Evolutionary conservation across 73 alveolate genomes (phyloP), one percentile per base, ranked within the genome.

Genomic region (Paramecium primaurelia): DNA sequence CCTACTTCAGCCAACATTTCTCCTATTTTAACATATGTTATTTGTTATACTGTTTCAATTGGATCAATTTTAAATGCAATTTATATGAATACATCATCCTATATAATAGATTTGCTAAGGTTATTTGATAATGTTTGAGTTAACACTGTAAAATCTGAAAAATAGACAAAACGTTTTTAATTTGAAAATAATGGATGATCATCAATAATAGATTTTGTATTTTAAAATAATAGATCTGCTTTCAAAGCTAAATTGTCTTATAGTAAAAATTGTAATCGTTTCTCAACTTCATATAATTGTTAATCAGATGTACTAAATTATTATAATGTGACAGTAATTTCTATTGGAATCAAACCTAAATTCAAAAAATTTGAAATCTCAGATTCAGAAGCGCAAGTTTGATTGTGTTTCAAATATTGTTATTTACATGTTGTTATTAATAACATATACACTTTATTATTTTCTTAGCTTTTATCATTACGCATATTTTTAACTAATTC

Each of bases 1-100:
- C 85, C 85, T 68, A 68, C 85, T 14, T 68, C 85, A 4, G 85
- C 85, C 28, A 68, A 68, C 49, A 68, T 68, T 68, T 68, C 42
- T 14, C 85, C 85, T 4, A 68, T 32, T 36, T 68, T 68, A 2
- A 36, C 54, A 36, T 68, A 68, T 4, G 85, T 68, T 0, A 68
- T 36, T 68, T 68, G 7, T 32, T 32, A 14, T 1, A 34, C 5
- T 1, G 4, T 6, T 14, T 32, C 47, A 36, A 68, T 68, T 4
- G 85, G 85, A 68, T 68, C 85, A 68, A 68, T 68, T 68, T 36
- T 12, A 34, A 68, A 68, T 32, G 22, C 20, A 6, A 68, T 26
- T 32, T 36, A 34, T 14, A 68, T 32, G 9, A 34, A 68, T 14
- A 36, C 28, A 30, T 68, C 28, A 34, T 32, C 49, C 3, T 36